Evolutionary conservation across 2,329 filamentous ascomycete genomes (phyloP), one percentile per base, ranked within the genome.

Genomic region (Capronia epimyces): DNA sequence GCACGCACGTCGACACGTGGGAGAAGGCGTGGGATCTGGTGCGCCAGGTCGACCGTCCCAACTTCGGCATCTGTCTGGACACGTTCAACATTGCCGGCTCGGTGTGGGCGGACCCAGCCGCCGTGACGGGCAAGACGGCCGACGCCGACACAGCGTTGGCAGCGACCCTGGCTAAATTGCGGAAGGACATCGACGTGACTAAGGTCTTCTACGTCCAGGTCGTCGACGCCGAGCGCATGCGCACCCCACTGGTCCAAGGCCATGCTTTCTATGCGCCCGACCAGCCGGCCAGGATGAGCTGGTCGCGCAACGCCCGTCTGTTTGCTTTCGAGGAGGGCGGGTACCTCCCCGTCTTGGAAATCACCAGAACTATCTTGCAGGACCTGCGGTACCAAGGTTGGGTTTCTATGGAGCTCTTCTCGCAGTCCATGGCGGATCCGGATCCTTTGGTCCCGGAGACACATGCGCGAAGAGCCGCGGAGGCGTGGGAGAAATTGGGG

Each of bases 161-260:
- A 4, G 69, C 70, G 0, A 83, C 82, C 0, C 65, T 87, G 39
- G 65, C 70, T 25, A 69, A 75, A 2, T 68, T 88, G 5, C 65
- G 81, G 0, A 58, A 70, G 1, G 70, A 69, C 0, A 69, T 89
- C 4, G 78, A 87, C 53, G 71, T 79, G 1, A 65, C 69, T 37
- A 87, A 85, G 64, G 74, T 91, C 0, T 87, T 89, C 61, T 87
- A 86, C 60, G 72, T 90, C 1, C 87, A 91, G 63, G 75, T 89
- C 7, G 86, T 86, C 2, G 86, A 90, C 62, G 87, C 80, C 0
- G 84, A 87, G 64, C 72, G 76, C 2, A 71, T 89, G 3, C 59
- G 65, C 0, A 61, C 69, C 10, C 84, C 85, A 0, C 66, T 90
- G 8, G 61, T 75, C 1, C 63, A 73, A 20, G 75, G 72, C 1